Evolutionary conservation across 1,284 basidiomycete genomes (phyloP), one percentile per base, ranked within the genome.

Genomic region (Sphaerobolus stellatus): DNA sequence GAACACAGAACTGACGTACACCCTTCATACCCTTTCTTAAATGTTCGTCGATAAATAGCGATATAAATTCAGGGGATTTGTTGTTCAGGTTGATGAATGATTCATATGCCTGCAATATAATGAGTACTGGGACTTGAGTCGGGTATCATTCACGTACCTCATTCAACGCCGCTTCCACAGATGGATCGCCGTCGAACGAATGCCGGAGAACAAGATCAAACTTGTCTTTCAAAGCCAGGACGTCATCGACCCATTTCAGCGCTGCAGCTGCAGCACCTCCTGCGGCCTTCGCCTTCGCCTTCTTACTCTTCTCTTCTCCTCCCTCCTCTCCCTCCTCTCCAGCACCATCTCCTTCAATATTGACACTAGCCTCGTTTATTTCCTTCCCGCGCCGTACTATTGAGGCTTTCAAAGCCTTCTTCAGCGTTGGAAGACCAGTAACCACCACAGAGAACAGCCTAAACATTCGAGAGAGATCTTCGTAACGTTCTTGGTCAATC

Each of bases 31-130:
- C 96, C 68, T 94, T 94, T 72, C 92, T 95, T 36, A 99, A 79
- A 68, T 99, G 90, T 63, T 99, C 96, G 65, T 99, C 97, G 59
- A 99, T 95, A 72, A 94, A 99, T 54, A 99, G 75, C 2, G 96
- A 99, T 48, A 98, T 92, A 69, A 88, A 99, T 66, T 99, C 97
- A 2, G 97, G 87, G 8, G 93, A 84, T 62, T 92, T 90, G 46
- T 84, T 81, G 66, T 98, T 94, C 34, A 80, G 75, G 70, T 99
- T 98, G 68, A 99, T 86, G 69, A 99, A 97, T 0, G 86, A 82
- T 68, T 91, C 88, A 64, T 98, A 98, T 0, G 94, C 95, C 92
- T 96, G 55, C 5, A 44, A 41, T 54, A 46, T 28, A 29, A 16
- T 16, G 29, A 20, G 30, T 29, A 25, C 41, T 31, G n/a, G 18